These are phyloP conservation scores for Lonicera japonica DNA, from an alignment of 129 eudicot species.

Conservation along the genomic window DNA sequence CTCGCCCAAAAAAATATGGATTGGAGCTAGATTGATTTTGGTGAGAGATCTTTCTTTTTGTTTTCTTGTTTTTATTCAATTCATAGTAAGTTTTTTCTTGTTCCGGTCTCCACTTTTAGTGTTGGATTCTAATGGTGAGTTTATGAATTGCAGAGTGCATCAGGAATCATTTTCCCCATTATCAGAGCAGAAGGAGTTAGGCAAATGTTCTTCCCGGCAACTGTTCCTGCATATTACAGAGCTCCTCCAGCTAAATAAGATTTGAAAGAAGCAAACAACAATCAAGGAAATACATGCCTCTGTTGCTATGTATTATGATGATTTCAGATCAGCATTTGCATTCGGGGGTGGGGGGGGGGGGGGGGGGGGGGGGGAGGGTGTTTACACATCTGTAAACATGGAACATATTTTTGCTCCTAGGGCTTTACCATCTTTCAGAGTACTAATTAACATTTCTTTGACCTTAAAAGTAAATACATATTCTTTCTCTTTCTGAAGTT, in stretches of 20 bases:
- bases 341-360: background rate
- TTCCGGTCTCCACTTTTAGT: too few species aligned
- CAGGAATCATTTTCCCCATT: slow-evolving; percentile 75
- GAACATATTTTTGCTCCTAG: background rate
- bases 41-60: slow-evolving; percentile 20
- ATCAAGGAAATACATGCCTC: background rate
- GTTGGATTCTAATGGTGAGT: background rate
- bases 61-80: background rate
- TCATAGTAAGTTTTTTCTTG: background rate
- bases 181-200: slow-evolving; percentile 87
- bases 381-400: background rate
- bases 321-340: background rate
- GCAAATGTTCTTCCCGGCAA: slow-evolving; percentile 89
- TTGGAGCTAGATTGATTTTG: slow-evolving; percentile 61
- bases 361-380: background rate
- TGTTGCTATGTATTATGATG: background rate
- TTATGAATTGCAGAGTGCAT: slow-evolving; percentile 51
- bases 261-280: background rate
- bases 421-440: background rate
- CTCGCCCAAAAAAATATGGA: slow-evolving; percentile 63
- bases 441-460: background rate
- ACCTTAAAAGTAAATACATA: background rate
- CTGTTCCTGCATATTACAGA: slow-evolving; percentile 79
- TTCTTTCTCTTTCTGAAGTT: background rate
- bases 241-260: slow-evolving; percentile 41